Conservation (phyloP, 352 stramenopile species). For the Aphanomyces astaci region DNA sequence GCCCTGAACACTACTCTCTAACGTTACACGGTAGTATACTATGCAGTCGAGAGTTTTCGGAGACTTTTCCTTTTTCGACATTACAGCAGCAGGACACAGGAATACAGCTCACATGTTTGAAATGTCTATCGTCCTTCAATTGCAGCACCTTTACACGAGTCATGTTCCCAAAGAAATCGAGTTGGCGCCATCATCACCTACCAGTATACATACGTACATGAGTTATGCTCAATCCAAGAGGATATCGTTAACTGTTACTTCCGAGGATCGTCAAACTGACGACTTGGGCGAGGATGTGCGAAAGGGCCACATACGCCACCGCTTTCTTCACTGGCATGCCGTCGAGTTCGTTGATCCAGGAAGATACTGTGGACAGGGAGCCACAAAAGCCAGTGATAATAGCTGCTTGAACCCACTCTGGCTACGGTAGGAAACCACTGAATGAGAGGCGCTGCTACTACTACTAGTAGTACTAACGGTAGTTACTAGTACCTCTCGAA, state of each 20-base stretch:
- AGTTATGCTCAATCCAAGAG: too few relatives aligned
- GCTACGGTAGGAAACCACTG: neutral
- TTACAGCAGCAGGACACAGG: too few relatives aligned
- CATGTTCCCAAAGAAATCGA: too few relatives aligned
- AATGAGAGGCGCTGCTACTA: conserved; percentile 4
- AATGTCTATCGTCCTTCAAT: conserved; percentile 6
- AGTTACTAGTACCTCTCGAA: conserved; percentile 28
- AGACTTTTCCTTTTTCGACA: too few relatives aligned
- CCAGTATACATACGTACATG: too few relatives aligned
- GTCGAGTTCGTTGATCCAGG: conserved; percentile 57
- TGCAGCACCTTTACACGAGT: too few relatives aligned
- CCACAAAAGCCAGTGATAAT: conserved; percentile 46
- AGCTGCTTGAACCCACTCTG: conserved; percentile 28
- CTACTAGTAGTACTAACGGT: conserved; percentile 32
- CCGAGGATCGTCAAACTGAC: neutral
- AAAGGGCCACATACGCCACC: neutral
- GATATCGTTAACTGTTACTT: too few relatives aligned
- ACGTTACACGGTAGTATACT: too few relatives aligned
- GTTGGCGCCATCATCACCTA: too few relatives aligned
- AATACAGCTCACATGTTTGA: neutral
- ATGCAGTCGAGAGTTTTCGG: too few relatives aligned
- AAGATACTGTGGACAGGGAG: conserved; percentile 64
- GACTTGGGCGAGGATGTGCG: neutral
- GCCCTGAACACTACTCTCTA: too few relatives aligned
- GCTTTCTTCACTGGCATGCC: conserved; percentile 25